Conservation (phyloP, 2,329 filamentous ascomycete genomes). For the Trichoderma oligosporum region DNA sequence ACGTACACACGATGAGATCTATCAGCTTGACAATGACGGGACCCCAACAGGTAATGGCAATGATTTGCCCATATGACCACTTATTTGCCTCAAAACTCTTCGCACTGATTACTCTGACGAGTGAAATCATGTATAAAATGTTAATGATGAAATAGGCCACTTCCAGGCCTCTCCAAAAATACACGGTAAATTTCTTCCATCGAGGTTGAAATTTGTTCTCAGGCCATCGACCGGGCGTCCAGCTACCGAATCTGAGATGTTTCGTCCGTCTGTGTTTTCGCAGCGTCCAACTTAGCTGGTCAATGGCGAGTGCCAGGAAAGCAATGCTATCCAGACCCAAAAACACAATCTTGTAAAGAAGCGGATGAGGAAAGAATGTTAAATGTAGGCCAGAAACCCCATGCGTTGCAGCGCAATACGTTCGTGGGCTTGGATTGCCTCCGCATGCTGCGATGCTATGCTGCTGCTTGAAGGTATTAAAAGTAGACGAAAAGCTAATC, state of each 20-base stretch:
- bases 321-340: conserved; percentile 36
- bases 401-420: conserved; percentile 37
- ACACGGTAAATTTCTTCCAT: conserved; percentile 30
- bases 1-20: conserved; percentile 37
- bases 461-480: conserved; percentile 35
- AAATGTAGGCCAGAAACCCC: conserved; percentile 34
- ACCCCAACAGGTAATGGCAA: conserved; percentile 39
- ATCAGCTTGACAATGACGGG: conserved; percentile 41
- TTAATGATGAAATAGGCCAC: conserved; percentile 37
- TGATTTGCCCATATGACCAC: conserved; percentile 40
- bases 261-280: conserved; percentile 34
- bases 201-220: conserved; percentile 28
- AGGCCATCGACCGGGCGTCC: conserved; percentile 33
- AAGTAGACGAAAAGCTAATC: conserved; percentile 34
- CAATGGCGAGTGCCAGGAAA: conserved; percentile 33
- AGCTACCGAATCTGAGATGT: conserved; percentile 32
- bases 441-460: conserved; percentile 33
- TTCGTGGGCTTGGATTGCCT: conserved; percentile 37
- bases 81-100: conserved; percentile 36
- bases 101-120: conserved; percentile 34
- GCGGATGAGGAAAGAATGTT: conserved; percentile 37
- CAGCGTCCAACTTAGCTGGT: conserved; percentile 38
- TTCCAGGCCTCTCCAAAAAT: conserved; percentile 37
- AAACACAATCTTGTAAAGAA: conserved; percentile 38
- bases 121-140: conserved; percentile 38